Evolutionary conservation across 2,329 filamentous ascomycete genomes (phyloP).

Genomic region (Penicillium sp.): DNA sequence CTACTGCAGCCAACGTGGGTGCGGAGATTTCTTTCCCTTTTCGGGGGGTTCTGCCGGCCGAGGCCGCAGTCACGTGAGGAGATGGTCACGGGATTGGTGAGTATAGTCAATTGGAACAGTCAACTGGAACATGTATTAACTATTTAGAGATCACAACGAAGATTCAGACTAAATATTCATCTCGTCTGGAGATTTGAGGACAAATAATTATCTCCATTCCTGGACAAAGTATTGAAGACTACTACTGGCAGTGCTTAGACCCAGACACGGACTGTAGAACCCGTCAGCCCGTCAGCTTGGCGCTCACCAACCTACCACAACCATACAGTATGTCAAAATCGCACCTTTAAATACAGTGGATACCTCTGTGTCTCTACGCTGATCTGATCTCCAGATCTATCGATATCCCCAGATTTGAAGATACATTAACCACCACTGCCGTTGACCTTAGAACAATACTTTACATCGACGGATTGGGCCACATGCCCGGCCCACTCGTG

Average conservation of each 20-base stretch:
- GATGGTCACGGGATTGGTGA: neutral
- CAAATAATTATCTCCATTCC: no score
- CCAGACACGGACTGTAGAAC: neutral
- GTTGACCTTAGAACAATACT: neutral
- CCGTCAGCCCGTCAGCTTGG: neutral
- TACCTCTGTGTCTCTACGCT: neutral
- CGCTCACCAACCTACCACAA: neutral
- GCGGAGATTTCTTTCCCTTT: constrained; percentile 4
- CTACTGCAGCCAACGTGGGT: neutral
- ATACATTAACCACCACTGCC: neutral
- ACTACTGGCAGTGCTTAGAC: neutral
- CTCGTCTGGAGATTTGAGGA: no score
- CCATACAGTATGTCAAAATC: neutral
- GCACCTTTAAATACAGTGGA: neutral
- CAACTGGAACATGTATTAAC: no score
- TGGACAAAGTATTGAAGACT: neutral
- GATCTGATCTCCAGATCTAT: neutral
- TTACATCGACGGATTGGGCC: neutral
- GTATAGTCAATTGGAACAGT: no score
- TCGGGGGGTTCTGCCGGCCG: neutral
- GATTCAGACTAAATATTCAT: no score
- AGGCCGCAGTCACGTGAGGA: neutral
- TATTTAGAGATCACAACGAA: no score
- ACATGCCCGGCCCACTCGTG: constrained; percentile 12
- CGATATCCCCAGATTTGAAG: neutral